Evolutionary conservation across 2,329 filamentous ascomycete genomes (phyloP), one percentile per base, ranked within the genome.

Genomic region (Monosporascus cannonballus): DNA sequence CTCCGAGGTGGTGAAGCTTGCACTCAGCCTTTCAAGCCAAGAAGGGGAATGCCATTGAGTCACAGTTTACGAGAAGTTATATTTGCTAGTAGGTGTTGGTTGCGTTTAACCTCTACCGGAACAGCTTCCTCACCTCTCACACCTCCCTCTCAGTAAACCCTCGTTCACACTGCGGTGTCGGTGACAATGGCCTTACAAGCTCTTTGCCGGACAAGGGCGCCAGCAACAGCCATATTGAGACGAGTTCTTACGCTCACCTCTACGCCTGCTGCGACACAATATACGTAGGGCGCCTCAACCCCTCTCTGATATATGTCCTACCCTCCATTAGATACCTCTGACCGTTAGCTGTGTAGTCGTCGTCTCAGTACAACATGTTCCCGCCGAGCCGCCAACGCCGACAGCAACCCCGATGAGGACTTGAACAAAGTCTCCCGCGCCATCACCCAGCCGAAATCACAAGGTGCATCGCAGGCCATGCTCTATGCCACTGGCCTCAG

Each of bases 391-490:
- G 74, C 83, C 54, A 74, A 79, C 45, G 71, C 70, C 50, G 69
- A 78, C 63, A 22, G 14, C 22, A 46, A 30, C 15, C 11, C 11
- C 24, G 42, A 46, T 7, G 22, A 27, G 22, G 42, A 3, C 2
- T 82, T 96, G 70, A 99, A 99, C 80, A 90, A 84, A 71, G 78
- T 93, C 68, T 96, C 92, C 56, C 77, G 84, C 56, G 72, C 78
- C 69, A 93, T 99, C 76, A 99, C 94, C 25, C 92, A 97, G 75
- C 93, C 92, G 69, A 97, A 96, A 77, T 94, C 93, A 36, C 94
- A 99, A 77, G 94, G 94, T 62, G 94, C 95, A 51, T 97, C 94
- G 42, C 94, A 99, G 77, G 94, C 95, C 59, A 99, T 99, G 95
- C 80, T 99, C 53, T 99, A 96, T 77, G 94, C 90, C 61, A 96